Evolutionary conservation across 352 stramenopile species (phyloP).

Genomic region (Globisporangium polare): DNA sequence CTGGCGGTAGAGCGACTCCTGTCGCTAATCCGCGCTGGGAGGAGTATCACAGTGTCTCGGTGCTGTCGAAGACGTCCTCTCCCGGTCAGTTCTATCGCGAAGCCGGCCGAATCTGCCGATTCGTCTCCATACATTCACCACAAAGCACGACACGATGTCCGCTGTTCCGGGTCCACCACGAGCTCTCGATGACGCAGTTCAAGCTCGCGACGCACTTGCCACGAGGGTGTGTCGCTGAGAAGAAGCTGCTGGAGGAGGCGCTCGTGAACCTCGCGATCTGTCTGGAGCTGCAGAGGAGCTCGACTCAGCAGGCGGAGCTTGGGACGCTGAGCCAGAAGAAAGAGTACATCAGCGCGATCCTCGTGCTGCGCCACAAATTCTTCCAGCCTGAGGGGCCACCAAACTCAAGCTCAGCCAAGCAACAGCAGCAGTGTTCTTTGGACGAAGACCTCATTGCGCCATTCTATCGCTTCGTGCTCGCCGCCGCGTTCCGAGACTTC

Average conservation of each 20-base stretch:
- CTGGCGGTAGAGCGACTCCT: not conserved
- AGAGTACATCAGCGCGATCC: slow-evolving; percentile 45
- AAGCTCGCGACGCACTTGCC: slow-evolving; percentile 56
- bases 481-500: slow-evolving; percentile 46
- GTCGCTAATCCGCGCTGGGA: not conserved
- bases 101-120: slow-evolving; percentile 46
- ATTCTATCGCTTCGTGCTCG: slow-evolving; percentile 68
- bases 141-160: slow-evolving; percentile 17
- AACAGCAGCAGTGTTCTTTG: slow-evolving; percentile 4
- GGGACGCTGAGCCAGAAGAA: slow-evolving; percentile 13
- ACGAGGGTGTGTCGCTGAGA: slow-evolving; percentile 43
- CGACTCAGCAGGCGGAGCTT: not conserved
- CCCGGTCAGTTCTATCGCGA: slow-evolving; percentile 56
- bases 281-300: slow-evolving; percentile 3
- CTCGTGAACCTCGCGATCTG: slow-evolving; percentile 28
- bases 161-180: slow-evolving; percentile 24
- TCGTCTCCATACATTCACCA: slow-evolving; percentile 20
- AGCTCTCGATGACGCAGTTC: slow-evolving; percentile 43
- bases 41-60: slow-evolving; percentile 4
- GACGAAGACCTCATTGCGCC: slow-evolving; percentile 37
- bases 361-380: slow-evolving; percentile 46
- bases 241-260: slow-evolving; percentile 41
- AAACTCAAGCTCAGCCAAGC: not conserved
- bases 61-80: slow-evolving; percentile 38
- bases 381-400: slow-evolving; percentile 38